Evolutionary conservation across 768 basidiomycete species (phyloP).

Genomic region (Suillus clintonianus): DNA sequence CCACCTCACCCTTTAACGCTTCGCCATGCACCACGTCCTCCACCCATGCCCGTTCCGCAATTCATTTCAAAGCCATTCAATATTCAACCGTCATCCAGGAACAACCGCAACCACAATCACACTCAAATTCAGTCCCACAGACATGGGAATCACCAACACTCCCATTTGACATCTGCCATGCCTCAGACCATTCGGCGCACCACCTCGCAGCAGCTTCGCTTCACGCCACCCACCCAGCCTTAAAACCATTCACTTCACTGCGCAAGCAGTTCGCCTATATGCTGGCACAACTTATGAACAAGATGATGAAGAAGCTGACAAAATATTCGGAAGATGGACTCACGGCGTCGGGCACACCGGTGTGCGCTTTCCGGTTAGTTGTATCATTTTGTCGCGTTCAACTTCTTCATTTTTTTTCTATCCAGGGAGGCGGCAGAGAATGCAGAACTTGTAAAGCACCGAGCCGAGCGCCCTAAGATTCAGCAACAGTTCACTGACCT

Average conservation of each 20-base stretch:
- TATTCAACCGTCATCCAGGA: no score
- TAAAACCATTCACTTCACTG: background rate
- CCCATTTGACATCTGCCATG: conserved; percentile 24
- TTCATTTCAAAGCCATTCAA: conserved; percentile 10
- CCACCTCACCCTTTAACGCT: background rate
- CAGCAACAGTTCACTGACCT: conserved; percentile 95
- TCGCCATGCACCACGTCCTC: background rate
- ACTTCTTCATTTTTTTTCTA: conserved; percentile 21
- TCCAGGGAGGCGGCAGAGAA: conserved; percentile 76
- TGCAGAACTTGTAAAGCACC: conserved; percentile 70
- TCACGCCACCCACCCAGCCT: background rate
- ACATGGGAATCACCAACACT: conserved; percentile 20
- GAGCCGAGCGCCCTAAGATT: conserved; percentile 90
- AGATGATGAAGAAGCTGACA: conserved; percentile 97
- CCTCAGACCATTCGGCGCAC: conserved; percentile 11
- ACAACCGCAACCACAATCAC: conserved; percentile 5
- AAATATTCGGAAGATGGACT: conserved; percentile 89
- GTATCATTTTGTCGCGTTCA: conserved; percentile 26
- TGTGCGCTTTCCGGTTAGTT: conserved; percentile 54
- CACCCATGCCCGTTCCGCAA: conserved; percentile 7
- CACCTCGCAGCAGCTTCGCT: conserved; percentile 8
- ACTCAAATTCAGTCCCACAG: conserved; percentile 11
- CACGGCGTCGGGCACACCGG: conserved; percentile 77
- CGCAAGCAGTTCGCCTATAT: conserved; percentile 53
- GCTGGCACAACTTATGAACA: conserved; percentile 95